Percentiles rank a stretch among this genome's conserved stretches.
These are phyloP conservation scores for Tubosaeta sp. DNA, from an alignment of 768 basidiomycete species.

Conservation along the genomic window DNA sequence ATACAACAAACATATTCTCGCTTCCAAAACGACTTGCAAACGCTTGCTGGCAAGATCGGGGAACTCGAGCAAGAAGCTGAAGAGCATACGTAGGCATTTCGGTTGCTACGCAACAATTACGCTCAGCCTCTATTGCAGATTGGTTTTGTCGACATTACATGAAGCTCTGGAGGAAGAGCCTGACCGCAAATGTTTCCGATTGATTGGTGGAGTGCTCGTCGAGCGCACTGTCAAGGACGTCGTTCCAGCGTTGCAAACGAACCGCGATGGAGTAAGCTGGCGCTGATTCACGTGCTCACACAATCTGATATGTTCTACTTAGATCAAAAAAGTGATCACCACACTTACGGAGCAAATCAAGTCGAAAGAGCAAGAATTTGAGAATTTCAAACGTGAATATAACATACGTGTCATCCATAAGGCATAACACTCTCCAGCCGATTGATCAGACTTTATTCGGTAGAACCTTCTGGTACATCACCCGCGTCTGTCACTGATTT, in stretches of 20 bases:
- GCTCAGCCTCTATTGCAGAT: constrained; percentile 39
- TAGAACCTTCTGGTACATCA: not conserved
- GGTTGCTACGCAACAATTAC: not conserved
- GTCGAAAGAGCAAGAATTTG: constrained; percentile 79
- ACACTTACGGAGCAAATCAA: constrained; percentile 86
- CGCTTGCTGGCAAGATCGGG: constrained; percentile 90
- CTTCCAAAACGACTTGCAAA: constrained; percentile 84
- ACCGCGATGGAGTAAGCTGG: constrained; percentile 72
- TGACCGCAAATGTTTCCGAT: constrained; percentile 90
- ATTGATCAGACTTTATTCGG: not conserved
- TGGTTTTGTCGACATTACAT: constrained; percentile 84
- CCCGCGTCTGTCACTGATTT: not conserved
- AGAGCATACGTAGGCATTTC: constrained; percentile 74
- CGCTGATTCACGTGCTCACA: not conserved
- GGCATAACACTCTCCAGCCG: constrained; percentile 13
- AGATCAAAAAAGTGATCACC: constrained; percentile 82
- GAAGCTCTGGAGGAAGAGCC: constrained; percentile 83
- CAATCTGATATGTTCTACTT: constrained; percentile 12
- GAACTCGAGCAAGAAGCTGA: constrained; percentile 96
- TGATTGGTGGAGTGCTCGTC: constrained; percentile 93
- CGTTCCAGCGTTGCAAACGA: constrained; percentile 85
- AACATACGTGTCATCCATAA: constrained; percentile 59
- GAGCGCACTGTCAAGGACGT: constrained; percentile 96
- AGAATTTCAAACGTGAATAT: constrained; percentile 73
- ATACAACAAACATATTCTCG: constrained; percentile 79